A percentile compares a stretch with the other conserved stretches of the same genome.
Evolutionary conservation across 768 basidiomycete genomes (phyloP).

Genomic region (Suillus sp.): DNA sequence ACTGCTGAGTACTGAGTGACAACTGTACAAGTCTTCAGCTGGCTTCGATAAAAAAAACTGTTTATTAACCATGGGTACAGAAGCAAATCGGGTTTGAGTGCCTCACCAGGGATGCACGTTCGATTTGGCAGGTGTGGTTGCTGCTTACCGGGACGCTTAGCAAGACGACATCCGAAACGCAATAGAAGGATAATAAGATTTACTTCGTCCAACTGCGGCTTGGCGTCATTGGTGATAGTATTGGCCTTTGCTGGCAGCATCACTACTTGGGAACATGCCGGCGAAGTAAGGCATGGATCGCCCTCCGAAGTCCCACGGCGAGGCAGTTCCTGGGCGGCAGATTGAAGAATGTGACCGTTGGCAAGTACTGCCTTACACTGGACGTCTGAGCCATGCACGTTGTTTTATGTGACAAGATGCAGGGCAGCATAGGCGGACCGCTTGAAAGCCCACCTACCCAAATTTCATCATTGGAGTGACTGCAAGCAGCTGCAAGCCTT

Average conservation of each 20-base stretch:
- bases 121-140: not conserved
- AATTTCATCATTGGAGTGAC: not conserved
- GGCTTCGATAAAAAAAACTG: slow-evolving; percentile 6
- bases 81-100: not conserved
- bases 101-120: not conserved
- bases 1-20: not conserved
- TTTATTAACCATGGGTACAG: slow-evolving; percentile 8
- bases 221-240: not conserved
- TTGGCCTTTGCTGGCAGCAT: not conserved
- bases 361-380: not conserved
- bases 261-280: slow-evolving; percentile 1
- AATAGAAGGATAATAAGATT: not conserved
- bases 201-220: not conserved
- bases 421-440: not conserved
- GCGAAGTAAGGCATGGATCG: slow-evolving; percentile 4
- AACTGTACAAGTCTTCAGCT: not conserved
- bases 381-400: not conserved
- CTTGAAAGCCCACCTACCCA: too few species aligned
- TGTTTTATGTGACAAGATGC: not conserved
- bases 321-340: slow-evolving; percentile 7
- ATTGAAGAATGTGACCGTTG: slow-evolving; percentile 8
- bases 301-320: not conserved
- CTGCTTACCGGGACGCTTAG: slow-evolving; percentile 3
- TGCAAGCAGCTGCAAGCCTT: not conserved
- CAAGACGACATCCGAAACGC: not conserved